Conservation (phyloP, 2,329 filamentous ascomycete genomes). For the Aspergillus oerlinghausenensis region DNA sequence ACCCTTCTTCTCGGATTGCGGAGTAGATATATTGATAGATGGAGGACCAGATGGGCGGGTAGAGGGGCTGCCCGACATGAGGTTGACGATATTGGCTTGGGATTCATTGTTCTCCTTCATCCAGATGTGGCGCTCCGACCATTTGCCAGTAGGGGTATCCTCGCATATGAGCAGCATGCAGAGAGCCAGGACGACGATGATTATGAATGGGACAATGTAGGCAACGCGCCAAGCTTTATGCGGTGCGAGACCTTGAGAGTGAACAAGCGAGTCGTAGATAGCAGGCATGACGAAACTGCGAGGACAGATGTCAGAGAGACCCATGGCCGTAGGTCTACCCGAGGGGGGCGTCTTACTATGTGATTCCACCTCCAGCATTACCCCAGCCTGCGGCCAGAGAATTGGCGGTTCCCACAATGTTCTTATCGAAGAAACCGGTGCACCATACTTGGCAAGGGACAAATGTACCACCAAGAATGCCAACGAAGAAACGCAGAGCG, state of each 20-base stretch:
- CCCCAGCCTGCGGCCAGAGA: slow-evolving; percentile 79
- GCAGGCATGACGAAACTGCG: slow-evolving; percentile 77
- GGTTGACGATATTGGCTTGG: slow-evolving; percentile 27
- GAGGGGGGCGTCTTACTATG: slow-evolving; percentile 50
- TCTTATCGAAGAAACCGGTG: slow-evolving; percentile 90
- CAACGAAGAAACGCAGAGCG: slow-evolving; percentile 42
- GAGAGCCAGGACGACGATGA: slow-evolving; percentile 64
- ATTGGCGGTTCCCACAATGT: slow-evolving; percentile 83
- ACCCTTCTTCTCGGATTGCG: slow-evolving; percentile 32
- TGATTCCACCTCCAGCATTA: slow-evolving; percentile 83
- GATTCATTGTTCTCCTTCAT: slow-evolving; percentile 40
- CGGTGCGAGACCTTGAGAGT: slow-evolving; percentile 53
- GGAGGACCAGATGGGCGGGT: slow-evolving; percentile 20
- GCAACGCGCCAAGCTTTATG: slow-evolving; percentile 78
- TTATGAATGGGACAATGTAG: slow-evolving; percentile 77
- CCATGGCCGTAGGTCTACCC: background rate
- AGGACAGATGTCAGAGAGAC: background rate
- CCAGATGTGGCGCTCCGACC: slow-evolving; percentile 65
- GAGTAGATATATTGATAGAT: slow-evolving; percentile 19
- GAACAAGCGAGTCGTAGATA: slow-evolving; percentile 72
- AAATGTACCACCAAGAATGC: slow-evolving; percentile 42
- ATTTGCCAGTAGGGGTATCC: slow-evolving; percentile 78
- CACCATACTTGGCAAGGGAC: slow-evolving; percentile 79
- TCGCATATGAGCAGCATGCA: slow-evolving; percentile 68
- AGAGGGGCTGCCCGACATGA: slow-evolving; percentile 21